phyloP scores from a whole-genome alignment of 352 stramenopile species.

The Pythium angustatum region DNA sequence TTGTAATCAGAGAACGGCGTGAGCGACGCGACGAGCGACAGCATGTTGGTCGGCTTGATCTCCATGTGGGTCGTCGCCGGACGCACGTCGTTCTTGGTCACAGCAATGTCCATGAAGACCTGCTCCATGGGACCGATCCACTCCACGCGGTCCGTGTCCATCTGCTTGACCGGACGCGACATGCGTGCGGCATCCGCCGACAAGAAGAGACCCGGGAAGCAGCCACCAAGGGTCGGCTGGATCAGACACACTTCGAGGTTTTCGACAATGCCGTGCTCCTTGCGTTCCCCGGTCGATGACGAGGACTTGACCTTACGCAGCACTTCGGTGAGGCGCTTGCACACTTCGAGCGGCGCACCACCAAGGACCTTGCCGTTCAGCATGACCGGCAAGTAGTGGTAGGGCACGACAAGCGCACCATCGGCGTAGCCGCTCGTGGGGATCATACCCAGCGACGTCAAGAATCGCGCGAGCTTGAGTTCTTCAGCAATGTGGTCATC shows the following conservation, averaged over 20 bases:
- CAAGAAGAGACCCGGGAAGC: slow-evolving; percentile 98
- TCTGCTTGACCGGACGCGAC: slow-evolving; percentile 91
- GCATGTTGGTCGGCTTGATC: slow-evolving; percentile 99
- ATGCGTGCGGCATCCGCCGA: slow-evolving; percentile 95
- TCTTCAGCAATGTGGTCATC: slow-evolving; percentile 77
- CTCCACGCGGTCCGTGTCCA: slow-evolving; percentile 92
- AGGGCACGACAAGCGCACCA: slow-evolving; percentile 81
- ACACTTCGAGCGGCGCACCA: slow-evolving; percentile 82
- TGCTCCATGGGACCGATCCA: slow-evolving; percentile 98
- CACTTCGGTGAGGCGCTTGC: slow-evolving; percentile 77
- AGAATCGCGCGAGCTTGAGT: slow-evolving; percentile 73
- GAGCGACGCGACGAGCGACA: slow-evolving; percentile 98
- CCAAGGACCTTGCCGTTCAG: slow-evolving; percentile 97
- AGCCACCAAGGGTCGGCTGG: slow-evolving; percentile 78
- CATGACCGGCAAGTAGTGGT: slow-evolving; percentile 94
- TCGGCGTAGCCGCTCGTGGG: slow-evolving; percentile 78
- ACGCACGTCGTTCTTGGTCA: slow-evolving; percentile 95
- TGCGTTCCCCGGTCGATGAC: slow-evolving; percentile 44
- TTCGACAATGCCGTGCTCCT: slow-evolving; percentile 65
- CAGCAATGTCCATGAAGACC: slow-evolving; percentile 98
- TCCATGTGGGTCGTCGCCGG: slow-evolving; percentile 98
- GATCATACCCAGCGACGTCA: slow-evolving; percentile 83
- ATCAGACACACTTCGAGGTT: slow-evolving; percentile 87
- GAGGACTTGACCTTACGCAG: slow-evolving; percentile 77
- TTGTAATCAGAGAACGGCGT: slow-evolving; percentile 99